A percentile compares a stretch with the other conserved stretches of the same genome.
These are phyloP conservation scores for Vicia villosa DNA, from an alignment of 306 rosid species.

Conservation along the genomic window DNA sequence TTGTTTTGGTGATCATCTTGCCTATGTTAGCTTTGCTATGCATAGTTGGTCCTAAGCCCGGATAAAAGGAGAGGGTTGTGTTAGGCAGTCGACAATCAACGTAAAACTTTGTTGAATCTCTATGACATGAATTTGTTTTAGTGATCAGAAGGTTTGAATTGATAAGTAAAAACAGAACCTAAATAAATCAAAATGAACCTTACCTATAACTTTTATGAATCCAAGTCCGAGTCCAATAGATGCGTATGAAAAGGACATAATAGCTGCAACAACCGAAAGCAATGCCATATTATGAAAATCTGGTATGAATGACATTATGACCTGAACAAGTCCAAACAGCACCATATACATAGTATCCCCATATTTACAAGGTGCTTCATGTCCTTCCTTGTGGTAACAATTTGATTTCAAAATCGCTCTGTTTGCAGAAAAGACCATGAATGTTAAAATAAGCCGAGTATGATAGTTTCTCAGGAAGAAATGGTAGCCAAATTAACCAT, in stretches of 20 bases:
- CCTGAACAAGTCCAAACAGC: conserved; percentile 73
- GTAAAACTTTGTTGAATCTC: no score
- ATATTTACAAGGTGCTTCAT: conserved; percentile 63
- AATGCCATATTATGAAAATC: conserved; percentile 73
- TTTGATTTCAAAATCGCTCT: conserved; percentile 76
- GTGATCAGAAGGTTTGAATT: conserved; percentile 4
- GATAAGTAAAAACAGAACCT: neutral
- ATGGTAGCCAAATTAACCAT: neutral
- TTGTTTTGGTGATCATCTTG: no score
- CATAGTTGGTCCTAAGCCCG: no score
- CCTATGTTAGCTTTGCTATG: no score
- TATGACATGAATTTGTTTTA: no score
- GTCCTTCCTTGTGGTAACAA: conserved; percentile 83
- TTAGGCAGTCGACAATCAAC: no score
- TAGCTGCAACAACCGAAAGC: conserved; percentile 74
- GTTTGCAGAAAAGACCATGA: conserved; percentile 9
- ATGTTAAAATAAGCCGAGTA: neutral
- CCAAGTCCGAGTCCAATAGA: conserved; percentile 79
- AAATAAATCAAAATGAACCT: conserved; percentile 13
- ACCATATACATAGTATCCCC: conserved; percentile 57
- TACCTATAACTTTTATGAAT: conserved; percentile 62
- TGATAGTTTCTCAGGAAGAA: neutral
- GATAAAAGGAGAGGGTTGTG: no score
- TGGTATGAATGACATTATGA: conserved; percentile 79
- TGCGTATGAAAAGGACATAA: conserved; percentile 76